A percentile compares a stretch with the other conserved stretches of the same genome.
These are phyloP conservation scores for Erysimum pusillum DNA, from an alignment of 441 rosid genomes.

Conservation along the genomic window DNA sequence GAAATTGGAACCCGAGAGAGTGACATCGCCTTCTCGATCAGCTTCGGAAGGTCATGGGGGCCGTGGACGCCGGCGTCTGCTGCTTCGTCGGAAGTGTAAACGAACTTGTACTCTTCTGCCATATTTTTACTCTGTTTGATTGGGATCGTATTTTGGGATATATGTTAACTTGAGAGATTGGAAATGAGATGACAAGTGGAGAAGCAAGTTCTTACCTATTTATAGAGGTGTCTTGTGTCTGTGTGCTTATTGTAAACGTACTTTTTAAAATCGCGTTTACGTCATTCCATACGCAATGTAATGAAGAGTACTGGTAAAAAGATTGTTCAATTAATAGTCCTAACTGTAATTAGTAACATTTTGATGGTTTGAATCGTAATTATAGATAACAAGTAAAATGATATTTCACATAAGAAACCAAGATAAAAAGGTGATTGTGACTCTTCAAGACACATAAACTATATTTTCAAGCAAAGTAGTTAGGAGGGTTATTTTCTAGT, in stretches of 20 bases:
- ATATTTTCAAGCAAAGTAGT: no score
- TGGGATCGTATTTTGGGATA: not conserved
- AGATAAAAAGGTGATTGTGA: not conserved
- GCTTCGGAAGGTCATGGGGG: not conserved
- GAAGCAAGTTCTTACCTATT: not conserved
- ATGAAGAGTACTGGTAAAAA: not conserved
- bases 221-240: not conserved
- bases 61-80: not conserved
- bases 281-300: not conserved
- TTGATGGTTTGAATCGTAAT: not conserved
- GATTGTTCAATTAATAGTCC: not conserved
- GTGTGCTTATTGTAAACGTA: not conserved
- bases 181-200: not conserved
- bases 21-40: not conserved
- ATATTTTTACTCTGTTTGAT: not conserved
- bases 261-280: not conserved
- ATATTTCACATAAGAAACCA: not conserved
- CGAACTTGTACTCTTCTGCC: not conserved
- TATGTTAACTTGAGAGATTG: not conserved
- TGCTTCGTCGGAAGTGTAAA: not conserved
- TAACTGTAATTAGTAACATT: constrained; percentile 12
- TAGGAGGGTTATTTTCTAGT: not conserved
- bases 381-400: not conserved
- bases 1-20: constrained; percentile 1
- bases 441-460: not conserved